Evolutionary conservation across 148 eudicot species (phyloP).

Genomic region (Rhododendron ferrugineum): DNA sequence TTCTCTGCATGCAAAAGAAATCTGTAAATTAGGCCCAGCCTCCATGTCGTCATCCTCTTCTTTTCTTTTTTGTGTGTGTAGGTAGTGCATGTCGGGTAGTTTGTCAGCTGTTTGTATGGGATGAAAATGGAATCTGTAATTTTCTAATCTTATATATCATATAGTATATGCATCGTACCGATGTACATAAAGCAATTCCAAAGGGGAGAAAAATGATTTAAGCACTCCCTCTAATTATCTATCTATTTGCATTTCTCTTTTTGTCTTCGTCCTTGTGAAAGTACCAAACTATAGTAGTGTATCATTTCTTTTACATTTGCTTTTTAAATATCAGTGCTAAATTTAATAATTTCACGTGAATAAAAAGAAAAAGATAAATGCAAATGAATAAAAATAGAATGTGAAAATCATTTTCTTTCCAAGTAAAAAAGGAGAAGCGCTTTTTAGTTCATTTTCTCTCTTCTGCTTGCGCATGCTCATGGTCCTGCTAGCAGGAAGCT

Average conservation of each 20-base stretch:
- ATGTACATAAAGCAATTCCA: no score
- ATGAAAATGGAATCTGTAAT: not conserved
- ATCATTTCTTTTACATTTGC: no score
- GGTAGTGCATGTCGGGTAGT: not conserved
- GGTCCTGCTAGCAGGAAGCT: not conserved
- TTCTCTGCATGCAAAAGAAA: not conserved
- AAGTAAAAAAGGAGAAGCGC: not conserved
- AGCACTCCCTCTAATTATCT: no score
- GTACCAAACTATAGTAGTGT: no score
- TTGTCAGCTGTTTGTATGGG: conserved; percentile 7
- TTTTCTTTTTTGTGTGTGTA: not conserved
- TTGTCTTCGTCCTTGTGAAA: no score
- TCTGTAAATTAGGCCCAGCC: no score
- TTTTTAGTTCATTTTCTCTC: not conserved
- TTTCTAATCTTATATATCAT: not conserved
- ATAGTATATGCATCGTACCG: not conserved
- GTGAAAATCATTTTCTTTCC: not conserved
- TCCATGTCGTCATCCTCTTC: not conserved
- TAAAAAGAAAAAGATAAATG: no score
- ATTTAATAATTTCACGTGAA: no score
- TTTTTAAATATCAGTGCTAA: no score
- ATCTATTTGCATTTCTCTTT: no score
- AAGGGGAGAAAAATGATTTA: no score
- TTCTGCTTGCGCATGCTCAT: not conserved
- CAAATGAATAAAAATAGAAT: no score